Evolutionary conservation across 768 basidiomycete species (phyloP).

Genomic region (Lepiota venenata): DNA sequence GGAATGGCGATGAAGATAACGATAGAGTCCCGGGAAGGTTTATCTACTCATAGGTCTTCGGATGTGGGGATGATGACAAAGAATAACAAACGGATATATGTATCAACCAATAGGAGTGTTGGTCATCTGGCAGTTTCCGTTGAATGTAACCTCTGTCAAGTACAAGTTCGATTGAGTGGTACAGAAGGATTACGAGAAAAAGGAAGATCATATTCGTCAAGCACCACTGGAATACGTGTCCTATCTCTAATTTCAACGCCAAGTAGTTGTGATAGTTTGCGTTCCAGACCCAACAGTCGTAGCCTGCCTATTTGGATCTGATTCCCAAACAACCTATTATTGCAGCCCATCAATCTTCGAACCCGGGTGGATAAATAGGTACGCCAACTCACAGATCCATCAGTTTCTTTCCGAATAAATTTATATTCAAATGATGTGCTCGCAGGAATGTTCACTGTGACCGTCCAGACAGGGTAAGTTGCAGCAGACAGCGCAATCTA

Average conservation of each 20-base stretch:
- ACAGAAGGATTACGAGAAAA: too few species aligned
- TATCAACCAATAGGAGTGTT: too few species aligned
- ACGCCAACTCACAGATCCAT: slow-evolving; percentile 41
- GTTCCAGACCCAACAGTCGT: slow-evolving; percentile 38
- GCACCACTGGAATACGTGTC: too few species aligned
- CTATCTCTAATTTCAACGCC: slow-evolving; percentile 30
- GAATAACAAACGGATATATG: too few species aligned
- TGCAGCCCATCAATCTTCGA: slow-evolving; percentile 1
- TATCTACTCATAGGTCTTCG: too few species aligned
- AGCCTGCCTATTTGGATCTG: slow-evolving; percentile 52
- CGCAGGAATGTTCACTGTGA: slow-evolving; percentile 46
- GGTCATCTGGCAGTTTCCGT: too few species aligned
- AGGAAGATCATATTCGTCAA: too few species aligned
- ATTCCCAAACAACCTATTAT: slow-evolving; percentile 55
- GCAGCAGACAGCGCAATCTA: slow-evolving; percentile 52
- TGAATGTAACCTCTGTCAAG: too few species aligned
- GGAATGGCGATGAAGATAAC: too few species aligned
- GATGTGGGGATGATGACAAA: too few species aligned
- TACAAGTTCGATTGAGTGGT: too few species aligned
- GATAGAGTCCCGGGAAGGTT: too few species aligned
- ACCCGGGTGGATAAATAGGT: neutral
- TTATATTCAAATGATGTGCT: slow-evolving; percentile 54
- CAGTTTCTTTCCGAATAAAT: slow-evolving; percentile 53
- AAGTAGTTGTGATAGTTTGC: slow-evolving; percentile 38
- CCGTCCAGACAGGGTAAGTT: slow-evolving; percentile 52